Evolutionary conservation across 2,329 filamentous ascomycete species (phyloP), one percentile per base, ranked within the genome.

Genomic region (Penicillium sp.): DNA sequence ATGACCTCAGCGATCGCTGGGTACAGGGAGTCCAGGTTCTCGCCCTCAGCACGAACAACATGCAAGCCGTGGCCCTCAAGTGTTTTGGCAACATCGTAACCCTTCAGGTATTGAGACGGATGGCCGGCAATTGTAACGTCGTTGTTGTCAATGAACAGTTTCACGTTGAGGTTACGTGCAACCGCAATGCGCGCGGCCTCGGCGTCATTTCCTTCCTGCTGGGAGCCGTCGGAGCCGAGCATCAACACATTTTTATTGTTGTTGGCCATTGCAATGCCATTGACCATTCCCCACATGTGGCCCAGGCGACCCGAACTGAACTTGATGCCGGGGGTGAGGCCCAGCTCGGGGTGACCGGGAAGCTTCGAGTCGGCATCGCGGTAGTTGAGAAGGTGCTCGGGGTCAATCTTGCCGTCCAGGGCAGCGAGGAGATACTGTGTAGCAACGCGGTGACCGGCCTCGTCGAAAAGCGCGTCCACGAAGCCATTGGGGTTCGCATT

Each of bases 131-230:
- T 78, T 0, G 75, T 78, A 31, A 78, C 75, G 61, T 78, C 74
- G 60, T 78, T 78, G 64, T 78, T 75, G 53, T 78, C 75, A 50
- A 78, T 63, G 55, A 78, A 71, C 12, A 78, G 51, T 68, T 78
- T 78, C 42, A 78, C 69, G 14, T 76, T 77, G 34, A 78, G 65
- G 38, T 72, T 68, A 15, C 71, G 66, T 15, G 73, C 74, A 2
- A 77, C 75, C 1, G 75, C 75, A 59, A 78, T 66, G 1, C 75
- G 70, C 1, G 75, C 75, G 8, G 75, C 75, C 59, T 78, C 75
- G n/a, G 73, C 75, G 38, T 78, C 75, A 38, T 78, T 75, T 60
- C 75, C 75, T 68, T 78, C 75, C 58, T 77, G 75, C 59, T 78
- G 75, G n/a, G 75, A 75, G 15, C 75, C 75, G 60, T 78, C 75